Evolutionary conservation across 164 flowering plant genomes (phyloP).

Genomic region (Dillenia turbinata): DNA sequence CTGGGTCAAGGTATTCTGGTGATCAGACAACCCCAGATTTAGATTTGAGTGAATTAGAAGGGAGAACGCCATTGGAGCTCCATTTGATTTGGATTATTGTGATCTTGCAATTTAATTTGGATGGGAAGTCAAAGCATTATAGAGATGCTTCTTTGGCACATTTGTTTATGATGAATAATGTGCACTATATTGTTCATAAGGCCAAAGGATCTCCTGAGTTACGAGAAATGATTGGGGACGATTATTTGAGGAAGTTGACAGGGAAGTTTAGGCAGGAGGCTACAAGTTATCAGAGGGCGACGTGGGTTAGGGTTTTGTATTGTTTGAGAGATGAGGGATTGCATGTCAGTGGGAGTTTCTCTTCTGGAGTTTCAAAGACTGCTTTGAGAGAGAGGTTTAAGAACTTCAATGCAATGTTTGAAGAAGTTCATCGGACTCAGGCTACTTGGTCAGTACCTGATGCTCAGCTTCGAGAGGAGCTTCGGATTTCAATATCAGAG

Average conservation of each 20-base stretch:
- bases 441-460: constrained; percentile 77
- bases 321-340: constrained; percentile 86
- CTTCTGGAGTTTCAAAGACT: constrained; percentile 76
- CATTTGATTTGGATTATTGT: constrained; percentile 85
- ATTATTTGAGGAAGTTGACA: constrained; percentile 54
- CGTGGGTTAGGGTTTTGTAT: constrained; percentile 66
- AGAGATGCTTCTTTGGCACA: constrained; percentile 60
- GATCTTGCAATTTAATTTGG: constrained; percentile 64
- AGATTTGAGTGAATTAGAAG: constrained; percentile 55
- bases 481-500: constrained; percentile 70
- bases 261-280: constrained; percentile 62
- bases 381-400: constrained; percentile 80
- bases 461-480: constrained; percentile 77
- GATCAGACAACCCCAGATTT: constrained; percentile 51
- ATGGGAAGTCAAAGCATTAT: constrained; percentile 75
- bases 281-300: constrained; percentile 61
- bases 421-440: constrained; percentile 72
- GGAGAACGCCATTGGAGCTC: constrained; percentile 46
- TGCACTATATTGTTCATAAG: constrained; percentile 81
- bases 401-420: constrained; percentile 76
- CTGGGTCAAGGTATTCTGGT: constrained; percentile 46
- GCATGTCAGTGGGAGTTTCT: constrained; percentile 69
- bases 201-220: constrained; percentile 67
- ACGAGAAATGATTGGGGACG: constrained; percentile 75
- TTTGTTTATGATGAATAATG: constrained; percentile 83